Evolutionary conservation across 768 basidiomycete genomes (phyloP), one percentile per base, ranked within the genome.

Genomic region (Amanita exitialis): DNA sequence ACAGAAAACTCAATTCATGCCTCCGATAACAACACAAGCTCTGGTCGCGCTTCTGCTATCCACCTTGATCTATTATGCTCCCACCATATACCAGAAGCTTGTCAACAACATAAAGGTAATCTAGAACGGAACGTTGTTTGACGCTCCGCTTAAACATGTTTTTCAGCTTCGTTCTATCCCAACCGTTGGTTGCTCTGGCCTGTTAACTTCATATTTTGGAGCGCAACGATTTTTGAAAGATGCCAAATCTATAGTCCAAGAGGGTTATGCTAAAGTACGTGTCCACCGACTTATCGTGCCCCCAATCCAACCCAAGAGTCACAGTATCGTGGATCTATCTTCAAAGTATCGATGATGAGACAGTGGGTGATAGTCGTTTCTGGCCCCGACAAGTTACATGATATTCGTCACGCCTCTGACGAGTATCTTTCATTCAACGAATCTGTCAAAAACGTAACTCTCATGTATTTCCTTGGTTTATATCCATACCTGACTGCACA

Each of bases 281-380:
- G 9, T 32, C 18, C 21, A 9, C 16, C 13, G 2, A 38, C 10
- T 13, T 21, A 13, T 13, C 27, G 0, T 15, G 18, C 23, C 6
- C 15, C 4, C 5, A 42, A 25, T 8, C 42, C 23, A 8, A 34
- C 2, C 21, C 0, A 18, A 5, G 7, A 15, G 30, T 43, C 4
- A 15, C 34, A 63, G 65, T 61, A 60, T 52, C 58, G 56, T 21
- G 57, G 58, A 37, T 52, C 55, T 30, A 48, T 62, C 4, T 80
- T 76, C 61, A 74, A 71, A 58, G 61, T 79, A 4, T 61, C 76
- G 0, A 62, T 63, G 44, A 57, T 74, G 36, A 63, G 70, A 32
- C 62, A 66, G 38, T 80, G 78, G 78, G 49, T 69, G 6, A 66
- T 78, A n/a, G 58, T 78, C 8, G 61, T 73, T 23, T 65, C 69